phyloP scores from a whole-genome alignment of 2,329 filamentous ascomycete species.

The Penicillium rolfsii region DNA sequence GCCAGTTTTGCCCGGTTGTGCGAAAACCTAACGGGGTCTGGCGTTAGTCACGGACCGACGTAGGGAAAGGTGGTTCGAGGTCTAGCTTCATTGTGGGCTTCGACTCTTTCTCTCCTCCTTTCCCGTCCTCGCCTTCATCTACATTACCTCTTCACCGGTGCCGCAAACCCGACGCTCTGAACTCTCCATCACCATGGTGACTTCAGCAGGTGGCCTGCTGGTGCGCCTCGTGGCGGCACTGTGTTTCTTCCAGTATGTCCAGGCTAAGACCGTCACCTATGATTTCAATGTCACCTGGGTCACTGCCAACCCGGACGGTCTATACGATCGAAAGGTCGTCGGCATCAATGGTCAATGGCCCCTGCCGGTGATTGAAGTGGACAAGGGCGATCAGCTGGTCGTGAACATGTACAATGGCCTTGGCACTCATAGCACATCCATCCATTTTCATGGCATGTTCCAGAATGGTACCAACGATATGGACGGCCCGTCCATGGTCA shows the following conservation, averaged over 20 bases:
- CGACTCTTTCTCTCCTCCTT: neutral
- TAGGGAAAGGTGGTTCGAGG: slow-evolving; percentile 1
- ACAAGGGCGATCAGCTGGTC: slow-evolving; percentile 71
- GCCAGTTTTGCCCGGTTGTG: slow-evolving; percentile 4
- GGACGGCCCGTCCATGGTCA: slow-evolving; percentile 71
- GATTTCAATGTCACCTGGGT: slow-evolving; percentile 61
- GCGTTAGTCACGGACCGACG: slow-evolving; percentile 7
- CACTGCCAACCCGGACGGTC: slow-evolving; percentile 59
- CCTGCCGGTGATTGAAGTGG: slow-evolving; percentile 71
- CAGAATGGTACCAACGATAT: slow-evolving; percentile 75
- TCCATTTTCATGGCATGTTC: slow-evolving; percentile 79
- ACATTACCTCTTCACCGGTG: neutral
- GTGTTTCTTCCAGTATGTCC: slow-evolving; percentile 17
- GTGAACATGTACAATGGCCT: slow-evolving; percentile 71
- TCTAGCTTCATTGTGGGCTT: neutral
- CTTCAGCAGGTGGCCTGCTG: slow-evolving; percentile 12
- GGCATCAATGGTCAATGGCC: slow-evolving; percentile 77
- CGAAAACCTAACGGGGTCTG: slow-evolving; percentile 3
- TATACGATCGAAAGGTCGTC: slow-evolving; percentile 58
- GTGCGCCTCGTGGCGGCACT: slow-evolving; percentile 12
- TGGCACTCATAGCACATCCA: slow-evolving; percentile 63
- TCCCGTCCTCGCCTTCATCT: neutral
- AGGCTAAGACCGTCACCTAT: slow-evolving; percentile 40
- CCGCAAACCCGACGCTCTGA: neutral
- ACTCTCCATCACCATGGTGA: slow-evolving; percentile 17